These are phyloP conservation scores for Chaetomium globosum DNA, from an alignment of 2,329 filamentous ascomycete species.

Conservation along the genomic window DNA sequence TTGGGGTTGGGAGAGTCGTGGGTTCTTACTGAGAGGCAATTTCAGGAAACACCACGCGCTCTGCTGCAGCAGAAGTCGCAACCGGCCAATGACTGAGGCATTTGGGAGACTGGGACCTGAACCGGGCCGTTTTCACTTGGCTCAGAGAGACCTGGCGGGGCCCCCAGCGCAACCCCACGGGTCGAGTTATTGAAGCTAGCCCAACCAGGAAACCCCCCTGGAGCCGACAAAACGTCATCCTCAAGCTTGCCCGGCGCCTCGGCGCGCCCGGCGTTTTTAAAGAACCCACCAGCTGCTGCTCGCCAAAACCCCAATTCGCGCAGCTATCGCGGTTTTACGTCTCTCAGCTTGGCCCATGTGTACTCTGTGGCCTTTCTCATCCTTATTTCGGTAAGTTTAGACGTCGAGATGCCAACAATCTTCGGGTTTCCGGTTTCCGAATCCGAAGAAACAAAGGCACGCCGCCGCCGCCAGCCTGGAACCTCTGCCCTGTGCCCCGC, in stretches of 20 bases:
- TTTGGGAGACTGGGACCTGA: conserved; percentile 31
- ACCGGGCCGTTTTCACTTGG: conserved; percentile 35
- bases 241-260: conserved; percentile 36
- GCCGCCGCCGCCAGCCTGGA: not conserved
- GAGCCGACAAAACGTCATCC: conserved; percentile 37
- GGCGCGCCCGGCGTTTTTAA: conserved; percentile 37
- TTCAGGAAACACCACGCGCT: conserved; percentile 16
- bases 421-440: not conserved
- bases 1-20: not conserved
- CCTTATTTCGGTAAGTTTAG: conserved; percentile 41
- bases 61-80: conserved; percentile 20
- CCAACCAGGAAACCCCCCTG: conserved; percentile 14
- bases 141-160: conserved; percentile 9
- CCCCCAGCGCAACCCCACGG: not conserved
- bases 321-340: conserved; percentile 12
- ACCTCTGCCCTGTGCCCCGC: conserved; percentile 4
- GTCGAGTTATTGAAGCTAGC: conserved; percentile 22
- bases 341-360: conserved; percentile 37
- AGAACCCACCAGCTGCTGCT: conserved; percentile 31
- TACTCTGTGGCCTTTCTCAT: conserved; percentile 40
- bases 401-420: not conserved
- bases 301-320: conserved; percentile 27
- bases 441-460: conserved; percentile 3
- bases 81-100: conserved; percentile 23
- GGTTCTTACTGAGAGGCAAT: conserved; percentile 26